Evolutionary conservation across 2,329 filamentous ascomycete species (phyloP), one percentile per base, ranked within the genome.

Genomic region (Fusarium praegraminearum): DNA sequence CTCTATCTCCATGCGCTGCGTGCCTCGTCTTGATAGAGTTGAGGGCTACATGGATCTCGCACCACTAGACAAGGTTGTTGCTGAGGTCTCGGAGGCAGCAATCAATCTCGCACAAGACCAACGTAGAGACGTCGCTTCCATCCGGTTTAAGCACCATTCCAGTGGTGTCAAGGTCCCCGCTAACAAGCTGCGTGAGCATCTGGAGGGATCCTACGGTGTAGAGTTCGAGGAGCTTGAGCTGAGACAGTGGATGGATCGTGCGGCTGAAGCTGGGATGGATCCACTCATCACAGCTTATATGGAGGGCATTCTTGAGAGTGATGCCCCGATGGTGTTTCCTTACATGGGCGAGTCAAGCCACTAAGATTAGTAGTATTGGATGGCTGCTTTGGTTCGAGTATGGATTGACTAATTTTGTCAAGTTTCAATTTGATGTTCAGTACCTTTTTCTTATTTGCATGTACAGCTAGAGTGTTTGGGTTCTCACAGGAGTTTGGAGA

Each of bases 281-380:
- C 49, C 49, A 2, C 28, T 52, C 8, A 52, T 52, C 11, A 52
- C 49, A 11, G 49, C 49, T 38, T 52, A 52, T n/a, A 52, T 52
- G 24, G 36, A 52, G 9, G 49, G 49, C 13, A 52, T 52, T 15
- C 13, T 41, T n/a, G 49, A 52, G n/a, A 40, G 32, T 22, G 26
- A 52, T 32, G 49, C 49, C 13, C 35, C 49, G 2, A 52, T 52
- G 36, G 24, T 52, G 2, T 52, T 52, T 6, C 50, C 50, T 18
- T 52, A 52, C 7, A 52, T 52, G 50, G 50, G 50, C 3, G 36
- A 53, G 13, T 9, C 11, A 8, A n/a, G 18, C 22, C 4, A n/a
- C 10, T 28, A 28, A 13, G 18, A 28, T 10, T 30, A 11, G 24
- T 18, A 3, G 13, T 3, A 7, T 6, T 43, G 15, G 1, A 7